phyloP scores from a whole-genome alignment of 2,329 filamentous ascomycete species.

The Alternaria gaisen region DNA sequence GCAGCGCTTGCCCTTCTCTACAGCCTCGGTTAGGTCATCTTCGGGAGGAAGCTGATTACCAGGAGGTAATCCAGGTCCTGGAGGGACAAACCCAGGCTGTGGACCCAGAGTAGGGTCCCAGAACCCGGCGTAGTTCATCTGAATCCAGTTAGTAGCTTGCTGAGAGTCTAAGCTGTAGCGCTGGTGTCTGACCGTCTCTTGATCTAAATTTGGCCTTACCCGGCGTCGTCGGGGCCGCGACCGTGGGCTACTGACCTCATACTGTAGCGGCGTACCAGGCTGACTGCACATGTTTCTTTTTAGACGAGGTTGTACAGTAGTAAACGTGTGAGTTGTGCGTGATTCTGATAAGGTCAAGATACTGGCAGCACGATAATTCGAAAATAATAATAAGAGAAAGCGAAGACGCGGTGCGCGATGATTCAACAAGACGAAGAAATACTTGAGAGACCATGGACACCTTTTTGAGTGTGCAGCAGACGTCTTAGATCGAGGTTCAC shows the following conservation, averaged over 20 bases:
- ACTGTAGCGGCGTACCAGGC: not conserved
- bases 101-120: not conserved
- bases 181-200: not conserved
- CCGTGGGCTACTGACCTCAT: not conserved
- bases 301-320: not conserved
- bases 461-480: not conserved
- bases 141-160: not conserved
- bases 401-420: not conserved
- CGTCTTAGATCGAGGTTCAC: not conserved
- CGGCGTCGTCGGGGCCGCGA: not conserved
- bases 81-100: not conserved
- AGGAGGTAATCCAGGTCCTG: not conserved
- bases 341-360: not conserved
- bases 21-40: conserved; percentile 18
- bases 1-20: conserved; percentile 22
- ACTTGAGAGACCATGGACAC: not conserved
- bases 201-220: not conserved
- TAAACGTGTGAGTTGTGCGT: not conserved
- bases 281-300: not conserved
- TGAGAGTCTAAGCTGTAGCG: not conserved
- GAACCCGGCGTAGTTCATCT: not conserved
- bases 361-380: not conserved
- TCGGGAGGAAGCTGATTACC: not conserved
- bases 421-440: not conserved
- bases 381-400: not conserved